Percentiles rank a stretch among this genome's conserved stretches.
These are phyloP conservation scores for Populus deltoides DNA, from an alignment of 345 rosid genomes.

Conservation along the genomic window DNA sequence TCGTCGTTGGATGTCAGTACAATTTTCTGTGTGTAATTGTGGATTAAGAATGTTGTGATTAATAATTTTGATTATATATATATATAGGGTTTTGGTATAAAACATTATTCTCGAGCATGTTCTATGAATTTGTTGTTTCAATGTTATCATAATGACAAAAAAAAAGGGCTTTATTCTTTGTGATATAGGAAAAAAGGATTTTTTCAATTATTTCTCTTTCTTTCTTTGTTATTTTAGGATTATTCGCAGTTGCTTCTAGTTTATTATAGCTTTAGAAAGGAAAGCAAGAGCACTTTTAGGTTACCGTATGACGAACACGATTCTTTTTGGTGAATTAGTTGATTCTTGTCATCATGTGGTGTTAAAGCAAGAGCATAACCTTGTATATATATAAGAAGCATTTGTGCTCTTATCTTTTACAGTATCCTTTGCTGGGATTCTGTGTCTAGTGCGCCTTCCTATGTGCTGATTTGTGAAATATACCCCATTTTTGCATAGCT, in stretches of 20 bases:
- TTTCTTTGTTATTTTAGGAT: neutral
- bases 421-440: neutral
- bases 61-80: too few species aligned
- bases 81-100: too few species aligned
- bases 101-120: too few species aligned
- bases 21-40: neutral
- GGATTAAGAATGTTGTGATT: neutral
- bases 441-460: neutral
- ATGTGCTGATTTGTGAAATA: neutral
- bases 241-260: neutral
- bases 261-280: neutral
- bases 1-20: neutral
- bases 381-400: neutral
- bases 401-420: neutral
- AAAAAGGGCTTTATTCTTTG: too few species aligned
- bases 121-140: too few species aligned
- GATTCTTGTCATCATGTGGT: neutral
- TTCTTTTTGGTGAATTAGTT: neutral
- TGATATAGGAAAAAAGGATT: neutral
- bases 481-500: neutral
- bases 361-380: neutral
- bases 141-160: too few species aligned
- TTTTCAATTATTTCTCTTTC: neutral
- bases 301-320: neutral
- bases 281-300: conserved; percentile 12